Evolutionary conservation across 352 stramenopile genomes (phyloP).

Genomic region (Phytophthora tubulina): DNA sequence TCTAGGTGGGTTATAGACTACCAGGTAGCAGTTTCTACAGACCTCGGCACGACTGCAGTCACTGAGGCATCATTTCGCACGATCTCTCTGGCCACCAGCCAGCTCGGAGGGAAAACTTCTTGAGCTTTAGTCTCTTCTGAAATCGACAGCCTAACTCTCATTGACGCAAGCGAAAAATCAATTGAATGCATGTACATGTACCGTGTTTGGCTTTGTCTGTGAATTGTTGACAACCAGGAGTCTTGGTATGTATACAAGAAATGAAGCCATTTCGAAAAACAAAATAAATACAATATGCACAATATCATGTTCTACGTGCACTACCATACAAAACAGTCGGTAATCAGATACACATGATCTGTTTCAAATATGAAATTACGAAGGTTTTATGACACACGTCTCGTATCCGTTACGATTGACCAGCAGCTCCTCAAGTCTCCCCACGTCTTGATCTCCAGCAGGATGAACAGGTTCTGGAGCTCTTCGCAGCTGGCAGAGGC

Average conservation of each 20-base stretch:
- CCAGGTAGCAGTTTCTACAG: background rate
- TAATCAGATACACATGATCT: too few relatives aligned
- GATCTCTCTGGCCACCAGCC: background rate
- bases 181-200: background rate
- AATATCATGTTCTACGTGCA: too few relatives aligned
- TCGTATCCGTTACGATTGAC: conserved; percentile 15
- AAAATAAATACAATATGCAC: too few relatives aligned
- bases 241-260: too few relatives aligned
- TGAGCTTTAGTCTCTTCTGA: conserved; percentile 1
- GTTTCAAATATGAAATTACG: too few relatives aligned
- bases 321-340: too few relatives aligned
- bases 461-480: conserved; percentile 39
- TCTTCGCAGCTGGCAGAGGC: conserved; percentile 13
- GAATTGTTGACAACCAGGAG: too few relatives aligned
- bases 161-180: background rate
- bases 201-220: too few relatives aligned
- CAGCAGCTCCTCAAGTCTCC: conserved; percentile 22
- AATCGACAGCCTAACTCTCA: background rate
- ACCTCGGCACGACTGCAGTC: too few relatives aligned
- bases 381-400: background rate
- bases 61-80: background rate
- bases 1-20: background rate
- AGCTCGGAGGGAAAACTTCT: background rate
- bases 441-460: background rate
- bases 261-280: too few relatives aligned